These are phyloP conservation scores for Erigeron philadelphicus DNA, from an alignment of 140 eudicot species.

Conservation along the genomic window DNA sequence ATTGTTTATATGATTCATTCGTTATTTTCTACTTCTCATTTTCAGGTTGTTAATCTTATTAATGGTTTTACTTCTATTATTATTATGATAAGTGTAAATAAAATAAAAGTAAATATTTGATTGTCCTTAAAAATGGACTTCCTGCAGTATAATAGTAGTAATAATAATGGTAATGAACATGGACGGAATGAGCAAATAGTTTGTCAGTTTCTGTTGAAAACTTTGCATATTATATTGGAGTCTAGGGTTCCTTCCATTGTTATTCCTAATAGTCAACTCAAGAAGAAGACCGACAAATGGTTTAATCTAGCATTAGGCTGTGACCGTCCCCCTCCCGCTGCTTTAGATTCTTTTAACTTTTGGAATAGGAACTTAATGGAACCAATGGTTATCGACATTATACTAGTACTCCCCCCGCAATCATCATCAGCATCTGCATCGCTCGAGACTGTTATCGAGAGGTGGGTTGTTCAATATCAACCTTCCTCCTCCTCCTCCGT, in stretches of 20 bases:
- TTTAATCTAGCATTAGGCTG: constrained; percentile 66
- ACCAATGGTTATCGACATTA: constrained; percentile 80
- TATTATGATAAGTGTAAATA: background rate
- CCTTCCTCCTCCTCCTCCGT: constrained; percentile 36
- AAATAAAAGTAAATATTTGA: no score
- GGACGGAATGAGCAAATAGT: constrained; percentile 78
- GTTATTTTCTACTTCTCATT: no score
- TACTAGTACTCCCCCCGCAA: constrained; percentile 39
- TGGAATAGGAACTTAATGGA: constrained; percentile 84
- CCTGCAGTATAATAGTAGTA: background rate
- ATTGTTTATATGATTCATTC: no score
- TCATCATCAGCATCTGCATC: constrained; percentile 18
- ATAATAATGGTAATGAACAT: constrained; percentile 38
- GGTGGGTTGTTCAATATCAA: constrained; percentile 86
- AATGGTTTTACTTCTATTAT: no score
- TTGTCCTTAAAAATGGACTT: no score
- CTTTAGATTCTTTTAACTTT: constrained; percentile 59
- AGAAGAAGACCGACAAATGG: constrained; percentile 81
- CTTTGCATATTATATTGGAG: constrained; percentile 76
- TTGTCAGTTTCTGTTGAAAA: constrained; percentile 71
- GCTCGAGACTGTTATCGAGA: constrained; percentile 73
- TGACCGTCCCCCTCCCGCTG: constrained; percentile 52
- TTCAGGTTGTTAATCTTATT: no score
- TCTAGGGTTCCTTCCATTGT: constrained; percentile 71
- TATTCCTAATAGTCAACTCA: background rate